Evolutionary conservation across 495 filamentous ascomycete genomes (phyloP), one percentile per base, ranked within the genome.

Genomic region (Penicillium longicatenatum): DNA sequence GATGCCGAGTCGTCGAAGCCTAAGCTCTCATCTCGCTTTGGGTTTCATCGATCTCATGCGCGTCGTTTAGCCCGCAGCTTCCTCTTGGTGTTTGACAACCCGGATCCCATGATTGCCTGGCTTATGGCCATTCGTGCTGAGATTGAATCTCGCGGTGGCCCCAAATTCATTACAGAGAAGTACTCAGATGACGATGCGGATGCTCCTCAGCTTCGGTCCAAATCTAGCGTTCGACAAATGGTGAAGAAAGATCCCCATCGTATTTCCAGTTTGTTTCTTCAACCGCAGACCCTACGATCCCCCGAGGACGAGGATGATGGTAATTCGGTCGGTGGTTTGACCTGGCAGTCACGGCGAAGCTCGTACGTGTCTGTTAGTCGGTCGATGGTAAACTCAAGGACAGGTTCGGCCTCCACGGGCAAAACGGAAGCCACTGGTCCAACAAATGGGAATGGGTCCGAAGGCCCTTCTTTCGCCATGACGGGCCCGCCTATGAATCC

Each of bases 31-130:
- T 52, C 50, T 3, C 73, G 93, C 16, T 75, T 92, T 37, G 85
- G 87, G 11, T 85, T 93, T 29, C 80, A 86, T 52, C 73, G 71
- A 50, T 78, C 80, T n/a, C 72, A 79, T 30, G 76, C 87, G 53
- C 85, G 82, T 58, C 81, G 79, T 20, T 77, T 89, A 17, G 80
- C 86, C 1, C 83, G 84, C 41, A 86, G 79, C 41, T 84, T 97
- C 55, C 75, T 98, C 41, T 75, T 98, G 56, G 86, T 98, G 1
- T 86, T 96, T 50, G 83, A 89, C 50, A 87, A 80, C 59, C 86
- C 92, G 20, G 88, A 91, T 54, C 86, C 90, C 7, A 92, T 98
- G 91, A 91, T 93, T 57, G 74, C 77, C 24, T 98, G 94, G 94
- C 65, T 83, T 24, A 73, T 82, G 4, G 80, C 81, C 0, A 73